Evolutionary conservation across 768 basidiomycete genomes (phyloP).

Genomic region (Cubamyces sp.): DNA sequence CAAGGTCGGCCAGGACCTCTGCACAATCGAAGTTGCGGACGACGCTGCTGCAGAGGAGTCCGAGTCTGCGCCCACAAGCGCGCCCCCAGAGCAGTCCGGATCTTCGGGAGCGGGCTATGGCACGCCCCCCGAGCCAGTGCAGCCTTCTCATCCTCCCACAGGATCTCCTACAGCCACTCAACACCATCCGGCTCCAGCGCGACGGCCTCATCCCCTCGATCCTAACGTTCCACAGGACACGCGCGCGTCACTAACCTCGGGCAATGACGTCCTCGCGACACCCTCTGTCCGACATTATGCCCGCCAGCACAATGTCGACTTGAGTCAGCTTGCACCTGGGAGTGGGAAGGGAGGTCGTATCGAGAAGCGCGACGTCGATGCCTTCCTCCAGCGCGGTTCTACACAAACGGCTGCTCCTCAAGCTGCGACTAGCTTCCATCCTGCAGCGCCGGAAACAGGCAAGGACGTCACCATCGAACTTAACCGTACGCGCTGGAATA

Average conservation of each 20-base stretch:
- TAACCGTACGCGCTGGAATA: slow-evolving; percentile 75
- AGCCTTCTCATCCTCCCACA: slow-evolving; percentile 1
- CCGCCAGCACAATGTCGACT: slow-evolving; percentile 63
- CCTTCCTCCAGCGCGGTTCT: slow-evolving; percentile 46
- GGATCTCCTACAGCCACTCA: neutral
- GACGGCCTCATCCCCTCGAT: slow-evolving; percentile 64
- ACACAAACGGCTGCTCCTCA: slow-evolving; percentile 12
- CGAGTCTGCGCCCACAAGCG: slow-evolving; percentile 19
- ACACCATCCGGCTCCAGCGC: slow-evolving; percentile 5
- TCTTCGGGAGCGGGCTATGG: neutral
- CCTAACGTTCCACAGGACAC: slow-evolving; percentile 45
- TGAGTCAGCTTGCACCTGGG: slow-evolving; percentile 60
- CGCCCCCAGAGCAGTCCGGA: slow-evolving; percentile 3
- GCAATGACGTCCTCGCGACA: slow-evolving; percentile 58
- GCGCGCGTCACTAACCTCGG: slow-evolving; percentile 11
- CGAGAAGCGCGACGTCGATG: slow-evolving; percentile 74
- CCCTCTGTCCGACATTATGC: slow-evolving; percentile 84
- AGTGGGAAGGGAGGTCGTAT: slow-evolving; percentile 77
- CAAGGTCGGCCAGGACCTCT: slow-evolving; percentile 79
- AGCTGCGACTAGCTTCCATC: slow-evolving; percentile 5
- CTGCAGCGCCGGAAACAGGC: slow-evolving; percentile 15
- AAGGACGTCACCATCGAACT: slow-evolving; percentile 70
- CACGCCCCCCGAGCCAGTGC: neutral
- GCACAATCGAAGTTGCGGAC: slow-evolving; percentile 80
- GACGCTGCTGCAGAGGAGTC: slow-evolving; percentile 39